Evolutionary conservation across 352 stramenopile species (phyloP).

Genomic region (Globisporangium iwayamae): DNA sequence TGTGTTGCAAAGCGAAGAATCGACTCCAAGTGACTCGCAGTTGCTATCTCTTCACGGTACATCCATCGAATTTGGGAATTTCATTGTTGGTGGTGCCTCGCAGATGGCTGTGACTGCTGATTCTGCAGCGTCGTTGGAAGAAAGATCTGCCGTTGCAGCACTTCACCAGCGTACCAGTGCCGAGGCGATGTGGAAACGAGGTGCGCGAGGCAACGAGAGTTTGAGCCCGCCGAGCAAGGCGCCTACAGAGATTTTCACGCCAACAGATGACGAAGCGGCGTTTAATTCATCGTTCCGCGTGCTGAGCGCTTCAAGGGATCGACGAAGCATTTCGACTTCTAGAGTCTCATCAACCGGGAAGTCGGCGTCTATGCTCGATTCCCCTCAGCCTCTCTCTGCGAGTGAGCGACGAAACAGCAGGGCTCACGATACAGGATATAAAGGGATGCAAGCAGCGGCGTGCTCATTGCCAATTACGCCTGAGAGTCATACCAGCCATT

Average conservation of each 20-base stretch:
- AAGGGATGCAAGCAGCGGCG: neutral
- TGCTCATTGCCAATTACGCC: too few species aligned
- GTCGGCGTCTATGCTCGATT: neutral
- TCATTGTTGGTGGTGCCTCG: conserved; percentile 14
- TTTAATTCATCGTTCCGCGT: conserved; percentile 33
- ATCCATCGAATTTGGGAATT: conserved; percentile 36
- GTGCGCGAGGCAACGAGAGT: conserved; percentile 8
- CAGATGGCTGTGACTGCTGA: neutral
- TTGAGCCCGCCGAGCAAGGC: neutral
- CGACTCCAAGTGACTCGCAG: neutral
- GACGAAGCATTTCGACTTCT: conserved; percentile 6
- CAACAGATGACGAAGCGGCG: conserved; percentile 25
- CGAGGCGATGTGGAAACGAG: conserved; percentile 60
- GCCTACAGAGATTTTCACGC: conserved; percentile 22
- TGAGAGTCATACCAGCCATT: neutral
- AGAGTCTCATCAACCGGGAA: conserved; percentile 1
- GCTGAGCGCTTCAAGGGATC: conserved; percentile 26
- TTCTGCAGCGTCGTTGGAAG: neutral
- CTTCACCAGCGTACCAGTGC: neutral
- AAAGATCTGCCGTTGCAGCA: neutral
- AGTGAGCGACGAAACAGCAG: neutral
- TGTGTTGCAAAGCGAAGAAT: neutral
- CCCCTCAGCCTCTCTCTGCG: neutral
- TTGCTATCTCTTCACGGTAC: conserved; percentile 29
- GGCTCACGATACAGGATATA: neutral